phyloP scores from a whole-genome alignment of 495 filamentous ascomycete genomes.

The Barbatosphaeria neglecta region DNA sequence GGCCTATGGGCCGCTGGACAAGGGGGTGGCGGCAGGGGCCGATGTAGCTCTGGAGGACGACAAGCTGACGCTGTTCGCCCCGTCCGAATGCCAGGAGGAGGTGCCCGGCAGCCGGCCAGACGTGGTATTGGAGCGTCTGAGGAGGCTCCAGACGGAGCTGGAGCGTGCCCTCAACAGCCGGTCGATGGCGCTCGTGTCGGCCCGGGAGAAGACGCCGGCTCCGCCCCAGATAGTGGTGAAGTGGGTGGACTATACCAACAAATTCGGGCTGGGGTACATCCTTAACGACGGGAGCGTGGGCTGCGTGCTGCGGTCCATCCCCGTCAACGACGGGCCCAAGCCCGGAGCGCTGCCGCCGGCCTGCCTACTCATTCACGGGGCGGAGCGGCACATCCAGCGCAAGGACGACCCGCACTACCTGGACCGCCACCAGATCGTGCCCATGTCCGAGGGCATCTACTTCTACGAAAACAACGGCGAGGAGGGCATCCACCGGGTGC shows the following conservation, averaged over 20 bases:
- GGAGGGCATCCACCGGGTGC: conserved; percentile 50
- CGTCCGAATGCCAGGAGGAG: conserved; percentile 34
- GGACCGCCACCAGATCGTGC: conserved; percentile 54
- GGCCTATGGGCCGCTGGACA: background rate
- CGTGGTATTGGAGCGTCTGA: conserved; percentile 36
- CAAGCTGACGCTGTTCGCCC: conserved; percentile 32
- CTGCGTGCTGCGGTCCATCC: conserved; percentile 55
- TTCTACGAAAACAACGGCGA: conserved; percentile 68
- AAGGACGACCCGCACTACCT: conserved; percentile 40
- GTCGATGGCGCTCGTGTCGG: conserved; percentile 35
- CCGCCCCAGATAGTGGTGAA: conserved; percentile 58
- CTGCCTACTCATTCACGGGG: conserved; percentile 58
- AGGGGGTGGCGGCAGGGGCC: background rate
- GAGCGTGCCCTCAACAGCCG: conserved; percentile 45
- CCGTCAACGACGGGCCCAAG: conserved; percentile 30
- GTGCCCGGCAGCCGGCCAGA: conserved; percentile 41
- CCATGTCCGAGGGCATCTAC: conserved; percentile 53
- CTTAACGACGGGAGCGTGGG: conserved; percentile 75
- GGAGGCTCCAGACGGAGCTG: conserved; percentile 37
- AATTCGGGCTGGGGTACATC: conserved; percentile 78
- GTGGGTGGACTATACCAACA: conserved; percentile 93
- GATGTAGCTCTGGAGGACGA: conserved; percentile 8
- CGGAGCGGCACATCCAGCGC: conserved; percentile 45
- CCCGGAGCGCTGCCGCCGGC: conserved; percentile 48
- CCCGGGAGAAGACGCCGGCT: conserved; percentile 25